Percentiles rank a stretch among this genome's conserved stretches.
Conservation (phyloP, 1,284 basidiomycete genomes). For the Sphagnurus paluster region DNA sequence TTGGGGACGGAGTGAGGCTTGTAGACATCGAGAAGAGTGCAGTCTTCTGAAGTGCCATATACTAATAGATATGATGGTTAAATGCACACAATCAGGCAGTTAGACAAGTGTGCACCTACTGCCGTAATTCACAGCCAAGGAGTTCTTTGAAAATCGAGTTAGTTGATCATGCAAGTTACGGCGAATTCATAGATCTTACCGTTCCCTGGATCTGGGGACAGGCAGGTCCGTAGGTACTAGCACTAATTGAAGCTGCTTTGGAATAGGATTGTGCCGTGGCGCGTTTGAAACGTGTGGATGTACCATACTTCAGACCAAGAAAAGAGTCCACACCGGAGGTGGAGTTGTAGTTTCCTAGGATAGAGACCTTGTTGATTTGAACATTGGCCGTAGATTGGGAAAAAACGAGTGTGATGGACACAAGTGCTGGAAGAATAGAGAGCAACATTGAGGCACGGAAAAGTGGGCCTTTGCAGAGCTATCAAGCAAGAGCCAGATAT, state of each 20-base stretch:
- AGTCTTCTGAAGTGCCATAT: conserved; percentile 22
- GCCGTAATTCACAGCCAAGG: conserved; percentile 20
- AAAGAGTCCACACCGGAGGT: conserved; percentile 23
- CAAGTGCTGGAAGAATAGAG: conserved; percentile 8
- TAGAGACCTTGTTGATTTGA: conserved; percentile 8
- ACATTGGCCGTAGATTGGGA: conserved; percentile 14
- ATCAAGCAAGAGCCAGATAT: too few species aligned
- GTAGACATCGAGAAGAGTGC: conserved; percentile 21
- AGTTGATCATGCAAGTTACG: not conserved
- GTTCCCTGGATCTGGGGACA: conserved; percentile 24
- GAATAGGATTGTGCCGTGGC: conserved; percentile 16
- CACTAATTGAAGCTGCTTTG: conserved; percentile 8
- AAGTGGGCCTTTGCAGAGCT: too few species aligned
- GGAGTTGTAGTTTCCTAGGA: conserved; percentile 19
- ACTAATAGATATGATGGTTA: conserved; percentile 11
- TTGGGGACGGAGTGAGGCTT: conserved; percentile 12
- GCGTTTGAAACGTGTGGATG: conserved; percentile 18
- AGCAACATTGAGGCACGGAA: too few species aligned
- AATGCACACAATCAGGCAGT: too few species aligned
- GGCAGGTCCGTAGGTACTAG: conserved; percentile 17
- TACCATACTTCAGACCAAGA: conserved; percentile 21
- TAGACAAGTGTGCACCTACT: conserved; percentile 5
- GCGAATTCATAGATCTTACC: conserved; percentile 2
- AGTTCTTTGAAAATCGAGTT: conserved; percentile 11
- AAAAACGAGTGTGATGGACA: conserved; percentile 11